Evolutionary conservation across 2,329 filamentous ascomycete species (phyloP).

Genomic region (Setomelanomma holmii): DNA sequence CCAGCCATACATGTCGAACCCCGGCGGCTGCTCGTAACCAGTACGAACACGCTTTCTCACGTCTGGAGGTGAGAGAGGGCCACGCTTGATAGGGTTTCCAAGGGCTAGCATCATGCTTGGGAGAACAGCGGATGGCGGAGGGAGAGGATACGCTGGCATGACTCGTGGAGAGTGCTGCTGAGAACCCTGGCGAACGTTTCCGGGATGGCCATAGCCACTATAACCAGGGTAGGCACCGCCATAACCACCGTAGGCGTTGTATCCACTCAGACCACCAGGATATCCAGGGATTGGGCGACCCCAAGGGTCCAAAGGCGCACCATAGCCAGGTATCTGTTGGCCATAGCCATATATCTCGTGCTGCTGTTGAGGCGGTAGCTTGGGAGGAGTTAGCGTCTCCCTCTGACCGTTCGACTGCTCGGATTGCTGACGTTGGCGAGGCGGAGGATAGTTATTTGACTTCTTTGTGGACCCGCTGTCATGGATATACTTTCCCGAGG

Average conservation of each 20-base stretch:
- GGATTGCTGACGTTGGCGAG: not conserved
- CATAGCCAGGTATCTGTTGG: slow-evolving; percentile 1
- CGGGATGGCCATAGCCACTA: not conserved
- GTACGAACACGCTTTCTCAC: not conserved
- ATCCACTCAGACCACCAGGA: slow-evolving; percentile 10
- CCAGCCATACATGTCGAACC: not conserved
- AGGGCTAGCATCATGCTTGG: slow-evolving; percentile 3
- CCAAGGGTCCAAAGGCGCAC: slow-evolving; percentile 7
- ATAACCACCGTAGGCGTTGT: slow-evolving; percentile 11
- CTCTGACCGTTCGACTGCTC: slow-evolving; percentile 6
- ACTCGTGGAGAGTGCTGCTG: slow-evolving; percentile 1
- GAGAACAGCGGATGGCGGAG: not conserved
- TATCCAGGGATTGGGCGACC: slow-evolving; percentile 4
- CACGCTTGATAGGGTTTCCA: not conserved
- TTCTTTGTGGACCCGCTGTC: slow-evolving; percentile 14
- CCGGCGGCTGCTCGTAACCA: not conserved
- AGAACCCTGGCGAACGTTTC: slow-evolving; percentile 2
- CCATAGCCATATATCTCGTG: slow-evolving; percentile 7
- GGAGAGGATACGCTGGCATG: slow-evolving; percentile 6
- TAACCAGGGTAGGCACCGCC: slow-evolving; percentile 1
- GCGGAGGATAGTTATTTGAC: slow-evolving; percentile 4
- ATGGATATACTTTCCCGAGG: slow-evolving; percentile 8
- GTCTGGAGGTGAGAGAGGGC: not conserved
- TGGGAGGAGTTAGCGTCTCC: not conserved
- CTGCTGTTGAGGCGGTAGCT: slow-evolving; percentile 2